Evolutionary conservation across 2,329 filamentous ascomycete genomes (phyloP), one percentile per base, ranked within the genome.

Genomic region (Paraconiothyrium sp.): DNA sequence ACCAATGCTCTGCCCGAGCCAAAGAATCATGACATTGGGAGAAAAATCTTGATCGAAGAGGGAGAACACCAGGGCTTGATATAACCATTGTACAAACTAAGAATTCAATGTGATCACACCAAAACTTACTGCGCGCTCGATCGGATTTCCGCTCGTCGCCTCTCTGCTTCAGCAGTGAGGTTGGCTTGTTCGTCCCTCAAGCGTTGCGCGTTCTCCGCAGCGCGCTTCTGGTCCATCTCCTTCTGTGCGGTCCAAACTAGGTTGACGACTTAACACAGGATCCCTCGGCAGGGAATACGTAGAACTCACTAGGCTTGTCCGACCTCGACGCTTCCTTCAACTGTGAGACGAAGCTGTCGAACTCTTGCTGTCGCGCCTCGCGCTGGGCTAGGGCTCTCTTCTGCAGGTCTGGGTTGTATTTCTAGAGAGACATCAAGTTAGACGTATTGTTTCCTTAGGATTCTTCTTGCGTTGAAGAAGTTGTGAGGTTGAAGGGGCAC

Each of bases 361-460:
- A 97, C 61, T 97, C 93, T 79, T 94, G 86, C 74, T 95, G 88
- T 62, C 87, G 87, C 76, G 91, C 88, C 60, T 90, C 85, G 20
- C 93, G 87, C 61, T 89, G 87, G 78, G 94, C 93, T n/a, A 97
- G 82, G 64, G 92, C 93, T 74, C 91, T 88, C 78, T 92, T 92
- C 76, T 95, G 92, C n/a, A 99, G 86, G 37, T 98, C 95, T 0
- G 94, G 94, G 79, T 94, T 98, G 83, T 98, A 98, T 79, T 86
- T 89, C 82, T 92, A 67, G 34, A 47, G 37, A 34, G 16, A 24
- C 13, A 67, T 61, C 51, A 46, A 37, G 11, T 44, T n/a, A 41
- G 34, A 50, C 24, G n/a, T 3, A 8, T 32, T 11, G 37, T 22
- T 47, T 24, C 1, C 10, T 46, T 46, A 20, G 20, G 43, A 20